phyloP scores from a whole-genome alignment of 345 rosid genomes.

The Eucalyptus regnans region DNA sequence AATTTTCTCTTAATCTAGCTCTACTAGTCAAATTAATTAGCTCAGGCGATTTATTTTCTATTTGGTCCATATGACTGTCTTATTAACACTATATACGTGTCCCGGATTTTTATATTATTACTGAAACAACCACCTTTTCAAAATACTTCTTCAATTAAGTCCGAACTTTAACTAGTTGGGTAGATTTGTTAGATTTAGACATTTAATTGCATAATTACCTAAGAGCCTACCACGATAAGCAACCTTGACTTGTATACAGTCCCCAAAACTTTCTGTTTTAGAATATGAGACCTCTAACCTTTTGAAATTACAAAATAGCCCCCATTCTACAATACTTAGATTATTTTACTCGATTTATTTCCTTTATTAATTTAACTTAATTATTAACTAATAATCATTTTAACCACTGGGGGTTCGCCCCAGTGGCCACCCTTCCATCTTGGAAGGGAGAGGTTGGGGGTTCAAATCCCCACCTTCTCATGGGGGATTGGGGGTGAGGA shows the following conservation, averaged over 20 bases:
- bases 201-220: too few species aligned
- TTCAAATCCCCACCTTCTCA: too few species aligned
- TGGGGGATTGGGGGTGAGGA: too few species aligned
- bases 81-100: not conserved
- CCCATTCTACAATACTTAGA: not conserved
- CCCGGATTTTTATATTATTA: not conserved
- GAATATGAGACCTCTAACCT: not conserved
- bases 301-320: not conserved
- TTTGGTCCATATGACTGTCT: not conserved
- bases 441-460: too few species aligned
- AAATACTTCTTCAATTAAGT: too few species aligned
- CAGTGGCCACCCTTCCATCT: too few species aligned
- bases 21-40: not conserved
- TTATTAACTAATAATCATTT: too few species aligned
- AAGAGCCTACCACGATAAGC: not conserved
- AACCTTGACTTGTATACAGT: not conserved
- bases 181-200: not conserved
- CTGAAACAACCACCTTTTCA: not conserved
- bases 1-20: not conserved
- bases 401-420: too few species aligned
- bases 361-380: too few species aligned
- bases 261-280: not conserved
- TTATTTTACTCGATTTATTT: not conserved
- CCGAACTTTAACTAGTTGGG: not conserved
- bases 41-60: not conserved